Evolutionary conservation across 805 yeast genomes (phyloP).

Genomic region (Yarrowia sp.): DNA sequence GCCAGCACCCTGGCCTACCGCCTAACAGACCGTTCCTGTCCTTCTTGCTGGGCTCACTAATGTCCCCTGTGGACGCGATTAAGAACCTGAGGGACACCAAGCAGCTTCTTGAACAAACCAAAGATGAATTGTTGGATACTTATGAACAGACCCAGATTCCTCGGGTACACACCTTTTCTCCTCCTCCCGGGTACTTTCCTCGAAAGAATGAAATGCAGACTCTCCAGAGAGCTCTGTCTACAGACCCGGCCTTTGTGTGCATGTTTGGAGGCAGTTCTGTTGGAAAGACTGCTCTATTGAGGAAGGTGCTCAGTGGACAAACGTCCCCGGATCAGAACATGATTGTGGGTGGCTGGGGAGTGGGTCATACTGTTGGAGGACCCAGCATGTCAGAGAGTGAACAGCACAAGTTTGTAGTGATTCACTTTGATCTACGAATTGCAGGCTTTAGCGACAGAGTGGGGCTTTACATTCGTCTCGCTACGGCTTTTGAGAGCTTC

Average conservation of each 20-base stretch:
- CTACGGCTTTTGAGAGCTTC: conserved; percentile 29
- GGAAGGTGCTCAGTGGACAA: conserved; percentile 30
- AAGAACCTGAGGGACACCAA: conserved; percentile 31
- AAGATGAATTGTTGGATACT: conserved; percentile 30
- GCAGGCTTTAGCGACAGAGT: conserved; percentile 32
- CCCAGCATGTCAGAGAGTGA: conserved; percentile 20
- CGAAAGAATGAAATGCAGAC: conserved; percentile 27
- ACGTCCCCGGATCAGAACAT: conserved; percentile 21
- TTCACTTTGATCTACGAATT: conserved; percentile 30
- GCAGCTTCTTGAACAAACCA: conserved; percentile 29
- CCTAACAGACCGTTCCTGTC: conserved; percentile 26
- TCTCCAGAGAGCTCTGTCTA: conserved; percentile 23
- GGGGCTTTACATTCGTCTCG: conserved; percentile 29
- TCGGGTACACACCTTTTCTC: conserved; percentile 29
- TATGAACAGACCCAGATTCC: conserved; percentile 32
- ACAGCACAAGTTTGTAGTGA: conserved; percentile 27
- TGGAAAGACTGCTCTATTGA: conserved; percentile 31
- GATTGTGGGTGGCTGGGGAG: conserved; percentile 15
- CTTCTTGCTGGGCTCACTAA: conserved; percentile 23
- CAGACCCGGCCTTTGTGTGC: conserved; percentile 31
- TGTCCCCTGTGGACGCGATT: conserved; percentile 30
- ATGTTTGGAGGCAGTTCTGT: conserved; percentile 31
- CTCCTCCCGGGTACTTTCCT: conserved; percentile 31
- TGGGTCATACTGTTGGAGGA: conserved; percentile 6
- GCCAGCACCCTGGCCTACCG: conserved; percentile 11